phyloP scores from a whole-genome alignment of 164 flowering plant species.

The Chimonanthus praecox region DNA sequence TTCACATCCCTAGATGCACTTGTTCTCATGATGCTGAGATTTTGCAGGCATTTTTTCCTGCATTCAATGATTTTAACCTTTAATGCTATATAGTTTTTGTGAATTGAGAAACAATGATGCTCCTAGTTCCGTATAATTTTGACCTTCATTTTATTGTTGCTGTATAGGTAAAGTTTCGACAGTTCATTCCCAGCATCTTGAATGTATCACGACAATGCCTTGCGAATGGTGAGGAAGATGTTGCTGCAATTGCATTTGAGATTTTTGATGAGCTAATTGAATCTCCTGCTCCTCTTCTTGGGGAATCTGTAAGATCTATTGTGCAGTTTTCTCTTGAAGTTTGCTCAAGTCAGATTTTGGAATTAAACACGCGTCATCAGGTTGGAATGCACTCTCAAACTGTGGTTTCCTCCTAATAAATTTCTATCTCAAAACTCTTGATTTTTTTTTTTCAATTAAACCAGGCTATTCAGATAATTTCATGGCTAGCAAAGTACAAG shows the following conservation, averaged over 20 bases:
- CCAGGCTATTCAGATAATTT: slow-evolving; percentile 95
- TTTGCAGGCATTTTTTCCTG: neutral
- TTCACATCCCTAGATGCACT: neutral
- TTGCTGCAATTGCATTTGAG: slow-evolving; percentile 90
- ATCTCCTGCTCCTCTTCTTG: slow-evolving; percentile 96
- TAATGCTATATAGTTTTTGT: neutral
- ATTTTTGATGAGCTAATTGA: slow-evolving; percentile 97
- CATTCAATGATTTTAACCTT: neutral
- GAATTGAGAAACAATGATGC: neutral
- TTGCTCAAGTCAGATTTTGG: slow-evolving; percentile 77
- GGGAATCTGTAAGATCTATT: slow-evolving; percentile 84
- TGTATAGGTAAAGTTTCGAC: slow-evolving; percentile 77
- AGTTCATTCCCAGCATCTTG: slow-evolving; percentile 88
- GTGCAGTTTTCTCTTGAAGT: slow-evolving; percentile 98
- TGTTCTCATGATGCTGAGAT: neutral
- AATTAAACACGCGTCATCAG: slow-evolving; percentile 88
- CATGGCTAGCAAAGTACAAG: slow-evolving; percentile 95
- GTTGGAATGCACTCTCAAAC: slow-evolving; percentile 25
- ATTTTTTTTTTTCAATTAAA: neutral
- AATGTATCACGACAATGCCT: slow-evolving; percentile 32
- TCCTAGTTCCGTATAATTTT: neutral
- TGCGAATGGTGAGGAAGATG: slow-evolving; percentile 50
- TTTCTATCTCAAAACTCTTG: neutral
- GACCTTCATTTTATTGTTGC: neutral
- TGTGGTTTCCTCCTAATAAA: neutral